These are phyloP conservation scores for Apostasia ramifera DNA, from an alignment of 106 monocot species.

Conservation along the genomic window DNA sequence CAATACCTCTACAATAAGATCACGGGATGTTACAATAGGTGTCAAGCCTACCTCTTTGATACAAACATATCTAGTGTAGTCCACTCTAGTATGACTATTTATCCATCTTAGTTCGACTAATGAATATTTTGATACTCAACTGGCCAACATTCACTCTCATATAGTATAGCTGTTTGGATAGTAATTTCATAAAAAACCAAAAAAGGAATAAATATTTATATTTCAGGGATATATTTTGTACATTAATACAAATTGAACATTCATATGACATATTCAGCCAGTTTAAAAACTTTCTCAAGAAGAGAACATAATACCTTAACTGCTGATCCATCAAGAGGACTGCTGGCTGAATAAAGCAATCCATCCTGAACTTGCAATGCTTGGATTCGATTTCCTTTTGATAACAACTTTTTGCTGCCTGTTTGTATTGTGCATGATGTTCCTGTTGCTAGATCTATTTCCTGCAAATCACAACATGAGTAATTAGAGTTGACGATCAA, in stretches of 20 bases:
- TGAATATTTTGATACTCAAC: no score
- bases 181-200: background rate
- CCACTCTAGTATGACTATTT: no score
- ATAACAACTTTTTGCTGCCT: slow-evolving; percentile 40
- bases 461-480: slow-evolving; percentile 23
- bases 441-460: slow-evolving; percentile 51
- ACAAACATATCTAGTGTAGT: no score
- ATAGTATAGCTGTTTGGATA: no score
- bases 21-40: no score
- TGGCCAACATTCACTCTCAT: no score
- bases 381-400: slow-evolving; percentile 39
- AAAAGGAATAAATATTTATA: background rate
- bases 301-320: slow-evolving; percentile 31
- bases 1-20: no score
- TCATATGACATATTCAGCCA: no score
- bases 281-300: background rate
- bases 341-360: slow-evolving; percentile 35
- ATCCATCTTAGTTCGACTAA: no score
- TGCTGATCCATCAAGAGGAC: slow-evolving; percentile 37
- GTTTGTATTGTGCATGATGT: slow-evolving; percentile 33
- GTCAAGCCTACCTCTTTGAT: no score
- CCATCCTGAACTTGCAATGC: slow-evolving; percentile 40
- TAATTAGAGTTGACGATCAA: background rate
- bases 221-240: background rate
- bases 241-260: no score